Base-by-base conservation (phyloP, 2,329 filamentous ascomycete species). In the Cladorrhinum sp. region DNA sequence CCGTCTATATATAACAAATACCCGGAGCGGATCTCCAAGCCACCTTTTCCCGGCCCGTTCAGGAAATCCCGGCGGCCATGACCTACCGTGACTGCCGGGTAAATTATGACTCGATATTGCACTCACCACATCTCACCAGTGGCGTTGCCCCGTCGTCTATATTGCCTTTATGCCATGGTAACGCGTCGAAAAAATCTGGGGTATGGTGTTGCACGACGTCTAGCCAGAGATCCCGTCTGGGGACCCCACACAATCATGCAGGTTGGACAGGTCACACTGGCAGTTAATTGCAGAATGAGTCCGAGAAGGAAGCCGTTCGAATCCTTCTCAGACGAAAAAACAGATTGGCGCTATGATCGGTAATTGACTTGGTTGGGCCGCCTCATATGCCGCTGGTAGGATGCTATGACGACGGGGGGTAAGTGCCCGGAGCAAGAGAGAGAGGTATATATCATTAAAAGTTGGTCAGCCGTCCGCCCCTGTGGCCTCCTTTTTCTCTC, bases 41-140 rank as follows among this genome's bases (percentile, higher is more conserved):
- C 57, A 52, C 57, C 53, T 49, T 23, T 23, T 24, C 50, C 36
- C 45, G 27, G 16, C 61, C 55, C 48, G 32, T 61, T 58, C 18
- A 56, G 54, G 54, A 62, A 61, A 59, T 27, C 57, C 63, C 58
- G 55, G 18, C 60, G 63, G 53, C 48, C 49, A 18, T 18, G 36
- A 45, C 50, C 22, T 55, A 54, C 62, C 60, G 57, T 55, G 24
- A 20, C 12, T 45, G 58, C 64, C 64, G 64, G 64, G 58, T 66
- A 66, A 66, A 66, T 66, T 25, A 18, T 25, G n/a, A 12, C 50
- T 50, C 12, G 59, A 66, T 66, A 66, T 66, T 66, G 53, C 52
- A 6, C 45, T 10, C 27, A 25, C 49, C 29, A n/a, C 3, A 7
- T n/a, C 36, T 49, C 50, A 51, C 63, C 61, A 18, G 29, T 49